A percentile compares a stretch with the other conserved stretches of the same genome.
phyloP scores from a whole-genome alignment of 371 early-diverging fungal species.

The Nosema muscidifuracis region DNA sequence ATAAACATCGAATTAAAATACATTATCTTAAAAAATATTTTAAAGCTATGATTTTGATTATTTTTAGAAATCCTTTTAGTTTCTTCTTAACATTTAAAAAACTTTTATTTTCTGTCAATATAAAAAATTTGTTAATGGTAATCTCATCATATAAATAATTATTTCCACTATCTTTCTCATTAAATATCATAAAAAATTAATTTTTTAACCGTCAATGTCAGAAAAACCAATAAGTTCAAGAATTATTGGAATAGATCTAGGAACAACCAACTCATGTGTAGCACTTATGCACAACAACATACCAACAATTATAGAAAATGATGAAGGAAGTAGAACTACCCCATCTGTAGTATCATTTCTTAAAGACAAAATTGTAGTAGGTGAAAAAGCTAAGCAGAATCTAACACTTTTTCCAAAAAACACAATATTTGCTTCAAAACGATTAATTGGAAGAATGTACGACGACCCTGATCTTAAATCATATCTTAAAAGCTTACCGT shows the following conservation, averaged over 20 bases:
- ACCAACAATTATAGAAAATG: slow-evolving; percentile 87
- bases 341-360: slow-evolving; percentile 82
- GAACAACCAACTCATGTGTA: slow-evolving; percentile 98
- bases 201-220: slow-evolving; percentile 1
- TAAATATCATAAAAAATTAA: too few species aligned
- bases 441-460: slow-evolving; percentile 85
- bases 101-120: too few species aligned
- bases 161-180: too few species aligned
- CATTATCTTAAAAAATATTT: too few species aligned
- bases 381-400: slow-evolving; percentile 85
- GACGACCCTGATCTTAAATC: slow-evolving; percentile 74
- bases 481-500: slow-evolving; percentile 78
- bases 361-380: slow-evolving; percentile 69
- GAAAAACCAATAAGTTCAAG: slow-evolving; percentile 22
- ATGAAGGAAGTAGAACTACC: slow-evolving; percentile 86
- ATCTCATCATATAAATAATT: too few species aligned
- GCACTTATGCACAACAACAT: slow-evolving; percentile 91
- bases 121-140: too few species aligned
- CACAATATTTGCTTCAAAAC: slow-evolving; percentile 84
- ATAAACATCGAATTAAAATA: too few species aligned
- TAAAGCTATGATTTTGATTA: too few species aligned
- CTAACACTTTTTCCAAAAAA: slow-evolving; percentile 78
- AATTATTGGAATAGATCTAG: slow-evolving; percentile 70
- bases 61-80: too few species aligned
- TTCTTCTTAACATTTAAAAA: too few species aligned